Evolutionary conservation across 2,329 filamentous ascomycete genomes (phyloP), one percentile per base, ranked within the genome.

Genomic region (Colletotrichum orchidophilum): DNA sequence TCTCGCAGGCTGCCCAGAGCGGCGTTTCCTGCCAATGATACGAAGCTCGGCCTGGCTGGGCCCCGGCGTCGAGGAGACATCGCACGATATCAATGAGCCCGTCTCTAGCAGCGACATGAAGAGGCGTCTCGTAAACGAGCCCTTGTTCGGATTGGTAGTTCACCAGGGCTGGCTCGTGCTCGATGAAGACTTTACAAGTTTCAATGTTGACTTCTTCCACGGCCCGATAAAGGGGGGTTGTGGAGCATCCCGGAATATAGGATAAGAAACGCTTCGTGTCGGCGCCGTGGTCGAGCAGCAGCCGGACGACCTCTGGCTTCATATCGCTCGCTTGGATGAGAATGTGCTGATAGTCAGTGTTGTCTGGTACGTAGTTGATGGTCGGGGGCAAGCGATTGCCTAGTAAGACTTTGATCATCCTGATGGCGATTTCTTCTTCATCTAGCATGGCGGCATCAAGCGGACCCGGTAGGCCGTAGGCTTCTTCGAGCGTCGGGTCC

Each of bases 401-500:
- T 15, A 77, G 50, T 2, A 77, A 71, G 15, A 67, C 46, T 24
- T 57, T 61, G 26, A 75, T 42, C n/a, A 75, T 58, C 2, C 55
- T 42, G 13, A 57, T n/a, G n/a, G 5, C 42, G 2, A 26, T 33
- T 1, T 73, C 57, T 12, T 66, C 59, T 6, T 66, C 52, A 8
- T 21, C 53, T 0, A 39, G 31, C 5, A 75, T 49, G 13, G 75
- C 74, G 13, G 66, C 54, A 13, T 63, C 57, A 0, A 76, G 65
- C 1, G 74, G 66, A 3, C 75, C 72, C 1, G 49, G 35, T 7
- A 71, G 29, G 1, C 65, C 68, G 13, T 72, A 71, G 3, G 71
- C 76, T 53, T 77, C 75, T 39, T 77, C 75, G 1, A 71, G 52
- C 0, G 75, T 77, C 3, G 76, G 73, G 39, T 77, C 76, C 9